Percentiles rank a stretch among this genome's conserved stretches.
phyloP scores from a whole-genome alignment of 345 rosid species.

The Cardiospermum halicacabum region DNA sequence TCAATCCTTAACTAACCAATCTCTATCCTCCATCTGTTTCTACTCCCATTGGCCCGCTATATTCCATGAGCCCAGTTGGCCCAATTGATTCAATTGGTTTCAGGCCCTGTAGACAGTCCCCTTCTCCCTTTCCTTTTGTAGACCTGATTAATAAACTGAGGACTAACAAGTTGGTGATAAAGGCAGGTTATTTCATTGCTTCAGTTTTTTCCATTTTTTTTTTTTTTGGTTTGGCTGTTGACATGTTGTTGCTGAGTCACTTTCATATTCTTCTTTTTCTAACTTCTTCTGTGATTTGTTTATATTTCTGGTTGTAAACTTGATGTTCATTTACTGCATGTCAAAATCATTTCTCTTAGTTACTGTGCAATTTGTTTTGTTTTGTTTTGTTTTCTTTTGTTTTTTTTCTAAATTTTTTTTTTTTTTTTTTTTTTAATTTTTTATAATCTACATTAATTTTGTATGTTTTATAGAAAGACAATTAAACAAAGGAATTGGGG shows the following conservation, averaged over 20 bases:
- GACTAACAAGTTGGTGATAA: slow-evolving; percentile 25
- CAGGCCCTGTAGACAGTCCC: too few species aligned
- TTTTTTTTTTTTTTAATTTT: too few species aligned
- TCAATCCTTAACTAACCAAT: too few species aligned
- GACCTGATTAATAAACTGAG: too few species aligned
- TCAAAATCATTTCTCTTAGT: not conserved
- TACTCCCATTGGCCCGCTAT: too few species aligned
- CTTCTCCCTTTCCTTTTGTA: too few species aligned
- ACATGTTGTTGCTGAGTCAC: slow-evolving; percentile 23
- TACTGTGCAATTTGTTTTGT: not conserved
- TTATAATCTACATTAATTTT: not conserved
- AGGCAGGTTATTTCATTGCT: slow-evolving; percentile 13
- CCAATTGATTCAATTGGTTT: too few species aligned
- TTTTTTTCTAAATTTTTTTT: too few species aligned
- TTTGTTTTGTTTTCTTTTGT: too few species aligned
- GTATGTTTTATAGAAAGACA: slow-evolving; percentile 46
- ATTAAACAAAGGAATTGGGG: slow-evolving; percentile 98
- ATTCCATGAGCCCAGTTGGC: too few species aligned
- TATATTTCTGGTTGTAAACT: not conserved
- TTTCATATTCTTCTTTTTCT: slow-evolving; percentile 21
- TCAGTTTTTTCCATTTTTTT: slow-evolving; percentile 2
- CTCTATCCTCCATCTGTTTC: too few species aligned
- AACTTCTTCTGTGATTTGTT: not conserved
- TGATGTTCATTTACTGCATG: not conserved
- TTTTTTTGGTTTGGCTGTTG: slow-evolving; percentile 20